Base-by-base conservation (phyloP, 768 basidiomycete species). In the Clitopilus passeckerianus region DNA sequence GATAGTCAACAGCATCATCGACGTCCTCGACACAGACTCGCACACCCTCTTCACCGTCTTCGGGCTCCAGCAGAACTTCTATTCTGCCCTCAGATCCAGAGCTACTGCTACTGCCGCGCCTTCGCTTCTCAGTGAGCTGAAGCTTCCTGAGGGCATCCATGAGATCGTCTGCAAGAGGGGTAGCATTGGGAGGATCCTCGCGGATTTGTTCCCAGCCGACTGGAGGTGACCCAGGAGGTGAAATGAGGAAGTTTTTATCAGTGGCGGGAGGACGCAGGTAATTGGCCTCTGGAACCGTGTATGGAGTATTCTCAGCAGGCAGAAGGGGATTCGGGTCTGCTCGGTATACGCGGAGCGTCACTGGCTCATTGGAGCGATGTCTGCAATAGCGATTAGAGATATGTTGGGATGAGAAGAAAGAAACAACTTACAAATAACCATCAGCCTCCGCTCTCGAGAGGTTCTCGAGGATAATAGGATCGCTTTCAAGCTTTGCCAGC, bases 181-280 rank as follows among this genome's bases (percentile, higher is more conserved):
- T 74, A 2, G 76, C 70, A 68, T 98, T 98, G 0, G 96, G 96
- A 16, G 93, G 92, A 7, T 95, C 94, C 72, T 98, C 96, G 54
- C 77, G 77, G 59, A 95, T 83, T 22, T 83, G 93, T 68, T 97
- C 94, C 97, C 97, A 99, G 2, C 95, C 97, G 1, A 95, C 87
- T 0, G 97, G 97, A 0, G 97, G 97, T 0, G 95, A 97, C 5
- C 97, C 97, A 3, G 97, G 97, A 0, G 97, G 97, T 0, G 97
- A 98, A 63, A 99, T 95, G 53, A 99, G 81, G 74, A 98, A 98
- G 75, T 98, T 98, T 74, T 93, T 93, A 65, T 95, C 90, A 37
- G 87, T 64, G 0, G 81, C 74, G 0, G 96, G 96, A 0, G 95
- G 93, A 43, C 80, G 83, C 34, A 95, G 82, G 66, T 87, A 85